Base-by-base conservation (phyloP, 257 asterid genomes). In the Salvia miltiorrhiza region DNA sequence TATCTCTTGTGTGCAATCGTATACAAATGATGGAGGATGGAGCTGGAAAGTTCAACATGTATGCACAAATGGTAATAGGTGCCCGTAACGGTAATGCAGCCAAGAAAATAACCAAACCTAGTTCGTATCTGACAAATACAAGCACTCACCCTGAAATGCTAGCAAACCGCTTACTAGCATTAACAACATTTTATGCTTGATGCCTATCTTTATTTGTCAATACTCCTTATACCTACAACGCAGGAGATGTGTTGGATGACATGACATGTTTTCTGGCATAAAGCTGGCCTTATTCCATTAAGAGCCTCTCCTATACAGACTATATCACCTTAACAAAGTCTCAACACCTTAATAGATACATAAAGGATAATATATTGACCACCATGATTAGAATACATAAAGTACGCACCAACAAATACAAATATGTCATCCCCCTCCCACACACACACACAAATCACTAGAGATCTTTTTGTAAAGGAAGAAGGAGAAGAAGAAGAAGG, bases 271-370 rank as follows among this genome's bases (percentile, higher is more conserved):
- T 56, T n/a, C 65, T 37, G 58, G 53, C 44, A 61, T 28, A 67
- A 70, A 43, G 58, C 73, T 41, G 28, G 70, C 56, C 56, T 66
- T 9, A 4, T 44, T 57, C 74, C 11, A 67, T 61, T 63, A 39
- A 16, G 37, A 56, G 73, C 50, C 45, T 73, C 40, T 28, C 45
- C 66, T 14, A 57, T 26, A 47, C 35, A 45, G 63, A 55, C 35
- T 33, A 49, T 50, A 44, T 64, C 65, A 65, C 59, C 44, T 56
- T 54, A 39, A 72, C 52, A 41, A 63, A 53, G 43, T 45, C 50
- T 52, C 59, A 61, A 58, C 64, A 62, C 63, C 71, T 61, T 7
- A 41, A 47, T 12, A 43, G 32, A 32, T 52, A 61, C 66, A 40
- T 49, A 45, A 17, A n/a, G 69, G 63, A 72, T 55, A 61, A 61